Conservation (phyloP, 768 basidiomycete species). For the Rhodotorula babjevae region DNA sequence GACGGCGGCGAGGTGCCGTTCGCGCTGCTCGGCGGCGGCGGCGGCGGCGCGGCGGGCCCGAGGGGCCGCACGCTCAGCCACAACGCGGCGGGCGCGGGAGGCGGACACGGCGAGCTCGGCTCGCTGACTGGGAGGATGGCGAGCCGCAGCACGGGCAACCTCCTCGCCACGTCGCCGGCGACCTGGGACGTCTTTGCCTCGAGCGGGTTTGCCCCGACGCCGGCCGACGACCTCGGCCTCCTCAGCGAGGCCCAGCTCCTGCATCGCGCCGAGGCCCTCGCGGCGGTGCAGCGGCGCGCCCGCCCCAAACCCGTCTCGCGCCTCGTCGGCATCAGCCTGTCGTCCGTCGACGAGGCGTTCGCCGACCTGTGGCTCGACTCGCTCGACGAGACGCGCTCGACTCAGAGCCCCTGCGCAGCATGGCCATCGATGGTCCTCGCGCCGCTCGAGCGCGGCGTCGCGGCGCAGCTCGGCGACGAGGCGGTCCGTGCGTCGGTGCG, state of each 20-base stretch:
- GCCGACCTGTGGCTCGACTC: conserved; percentile 24
- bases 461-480: neutral
- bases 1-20: neutral
- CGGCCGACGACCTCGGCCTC: conserved; percentile 16
- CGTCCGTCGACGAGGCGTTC: conserved; percentile 21
- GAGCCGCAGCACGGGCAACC: neutral
- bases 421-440: conserved; percentile 15
- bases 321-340: neutral
- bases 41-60: too few species aligned
- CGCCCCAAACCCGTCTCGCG: neutral
- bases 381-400: conserved; percentile 11
- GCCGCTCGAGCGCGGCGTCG: neutral
- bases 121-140: too few species aligned
- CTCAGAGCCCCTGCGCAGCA: neutral
- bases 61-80: neutral
- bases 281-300: neutral
- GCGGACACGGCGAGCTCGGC: too few species aligned
- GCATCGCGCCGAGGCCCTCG: neutral
- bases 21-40: neutral
- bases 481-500: too few species aligned
- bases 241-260: neutral
- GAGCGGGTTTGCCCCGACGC: conserved; percentile 10
- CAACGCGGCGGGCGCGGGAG: too few species aligned
- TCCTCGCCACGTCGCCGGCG: neutral
- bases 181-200: conserved; percentile 25